Percentiles rank a stretch among this genome's conserved stretches.
These are phyloP conservation scores for Yueomyces sp. DNA, from an alignment of 1,139 yeast species.

Conservation along the genomic window DNA sequence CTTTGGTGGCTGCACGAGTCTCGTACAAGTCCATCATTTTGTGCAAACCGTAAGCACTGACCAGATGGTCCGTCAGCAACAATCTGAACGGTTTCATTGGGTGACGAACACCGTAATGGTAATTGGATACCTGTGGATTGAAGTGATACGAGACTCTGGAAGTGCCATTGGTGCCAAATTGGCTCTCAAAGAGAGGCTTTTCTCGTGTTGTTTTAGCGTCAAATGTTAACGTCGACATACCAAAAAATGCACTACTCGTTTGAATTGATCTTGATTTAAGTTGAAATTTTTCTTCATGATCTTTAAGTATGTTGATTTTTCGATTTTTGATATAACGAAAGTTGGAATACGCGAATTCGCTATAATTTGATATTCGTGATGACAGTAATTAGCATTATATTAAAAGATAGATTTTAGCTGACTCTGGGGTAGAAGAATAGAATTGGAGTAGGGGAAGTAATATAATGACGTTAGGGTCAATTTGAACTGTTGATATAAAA, in stretches of 20 bases:
- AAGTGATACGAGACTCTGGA: constrained; percentile 76
- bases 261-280: background rate
- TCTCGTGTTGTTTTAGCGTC: constrained; percentile 48
- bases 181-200: constrained; percentile 31
- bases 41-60: constrained; percentile 71
- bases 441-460: too few species aligned
- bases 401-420: too few species aligned
- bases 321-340: too few species aligned
- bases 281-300: too few species aligned
- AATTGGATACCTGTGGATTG: constrained; percentile 69
- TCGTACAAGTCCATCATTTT: constrained; percentile 82
- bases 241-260: background rate
- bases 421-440: too few species aligned
- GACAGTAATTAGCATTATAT: too few species aligned
- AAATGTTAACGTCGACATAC: constrained; percentile 22
- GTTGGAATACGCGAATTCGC: too few species aligned
- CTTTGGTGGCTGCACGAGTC: constrained; percentile 70
- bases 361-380: too few species aligned
- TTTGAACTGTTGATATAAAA: too few species aligned
- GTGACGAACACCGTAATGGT: constrained; percentile 84
- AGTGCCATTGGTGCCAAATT: constrained; percentile 34
- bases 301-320: too few species aligned
- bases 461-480: too few species aligned
- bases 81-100: constrained; percentile 98
- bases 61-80: constrained; percentile 87